Base-by-base conservation (phyloP, 352 stramenopile genomes). In the Plasmopara muralis region DNA sequence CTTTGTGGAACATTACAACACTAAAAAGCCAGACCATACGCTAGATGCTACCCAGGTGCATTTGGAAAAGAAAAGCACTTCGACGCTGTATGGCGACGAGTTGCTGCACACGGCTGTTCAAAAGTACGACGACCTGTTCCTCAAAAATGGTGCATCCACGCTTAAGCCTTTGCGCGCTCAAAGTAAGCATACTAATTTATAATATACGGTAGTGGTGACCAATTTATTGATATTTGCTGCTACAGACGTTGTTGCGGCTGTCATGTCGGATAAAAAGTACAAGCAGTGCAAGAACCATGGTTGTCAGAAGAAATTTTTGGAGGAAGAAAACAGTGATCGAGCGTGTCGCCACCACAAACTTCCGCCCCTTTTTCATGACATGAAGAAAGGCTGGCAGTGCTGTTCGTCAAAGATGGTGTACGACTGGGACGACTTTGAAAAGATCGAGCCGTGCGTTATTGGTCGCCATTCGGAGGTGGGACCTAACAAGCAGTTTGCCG, bases 391-490 rank as follows among this genome's bases (percentile, higher is more conserved):
- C 62, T 96, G 86, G 86, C 76, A 82, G 41, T 96, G 86, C 70
- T 96, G 86, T 70, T 83, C 81, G 53, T 77, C 68, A 54, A 90
- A 85, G 60, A 93, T 94, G 79, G 83, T 96, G 12, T 98, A 97
- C 70, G 90, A 97, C 74, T 98, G 91, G 88, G 91, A 98, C 63
- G 85, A 95, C 64, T 98, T 98, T 64, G 81, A 97, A 63, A 87
- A 87, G 61, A 93, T 92, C 54, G 67, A 84, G 55, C 64, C 74
- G 41, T 93, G 80, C 47, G 62, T 79, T 29, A 62, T 91, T 15
- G 66, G 78, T 8, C 81, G 77, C 52, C 80, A 91, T 68, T 93
- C 74, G 53, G 76, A 62, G 40, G 63, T 79, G 9, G 69, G 84
- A 18, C 82, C 82, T 15, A 80, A 77, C 50, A 64, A 84, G 49